Percentiles rank a stretch among this genome's conserved stretches.
phyloP scores from a whole-genome alignment of 2,329 filamentous ascomycete species.

The Trichophyton benhamiae region DNA sequence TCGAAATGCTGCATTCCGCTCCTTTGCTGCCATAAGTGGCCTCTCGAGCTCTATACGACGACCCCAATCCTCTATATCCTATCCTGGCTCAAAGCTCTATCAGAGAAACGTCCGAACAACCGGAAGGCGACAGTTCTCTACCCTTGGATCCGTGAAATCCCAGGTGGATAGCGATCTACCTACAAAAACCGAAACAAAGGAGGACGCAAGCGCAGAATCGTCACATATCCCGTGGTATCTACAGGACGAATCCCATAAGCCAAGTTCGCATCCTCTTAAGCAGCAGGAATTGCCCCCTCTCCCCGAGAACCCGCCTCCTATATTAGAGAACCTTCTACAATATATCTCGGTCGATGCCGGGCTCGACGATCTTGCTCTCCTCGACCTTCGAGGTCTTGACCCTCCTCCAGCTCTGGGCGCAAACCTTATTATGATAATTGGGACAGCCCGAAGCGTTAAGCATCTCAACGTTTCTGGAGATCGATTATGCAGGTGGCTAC shows the following conservation, averaged over 20 bases:
- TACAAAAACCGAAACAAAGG: slow-evolving; percentile 4
- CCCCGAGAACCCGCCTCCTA: slow-evolving; percentile 56
- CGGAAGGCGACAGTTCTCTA: not conserved
- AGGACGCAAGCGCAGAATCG: slow-evolving; percentile 3
- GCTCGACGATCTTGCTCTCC: slow-evolving; percentile 63
- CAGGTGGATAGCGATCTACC: not conserved
- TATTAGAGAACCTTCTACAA: slow-evolving; percentile 60
- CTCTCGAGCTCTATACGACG: slow-evolving; percentile 14
- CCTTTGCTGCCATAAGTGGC: slow-evolving; percentile 20
- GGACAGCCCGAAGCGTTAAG: slow-evolving; percentile 80
- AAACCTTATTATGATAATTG: slow-evolving; percentile 84
- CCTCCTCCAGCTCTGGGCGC: slow-evolving; percentile 77
- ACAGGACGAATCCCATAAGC: slow-evolving; percentile 47
- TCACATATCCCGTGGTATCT: slow-evolving; percentile 67
- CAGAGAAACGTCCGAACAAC: not conserved
- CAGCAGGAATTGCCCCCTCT: slow-evolving; percentile 49
- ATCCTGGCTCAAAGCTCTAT: not conserved
- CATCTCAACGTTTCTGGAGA: slow-evolving; percentile 87
- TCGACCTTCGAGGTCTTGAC: slow-evolving; percentile 74
- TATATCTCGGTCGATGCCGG: slow-evolving; percentile 76
- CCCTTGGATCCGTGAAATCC: not conserved
- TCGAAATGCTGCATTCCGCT: slow-evolving; percentile 21
- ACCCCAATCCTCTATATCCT: slow-evolving; percentile 7
- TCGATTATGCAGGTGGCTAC: slow-evolving; percentile 75
- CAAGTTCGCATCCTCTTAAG: slow-evolving; percentile 33